phyloP scores from a whole-genome alignment of 2,329 filamentous ascomycete species.

The Aspergillus floridensis region DNA sequence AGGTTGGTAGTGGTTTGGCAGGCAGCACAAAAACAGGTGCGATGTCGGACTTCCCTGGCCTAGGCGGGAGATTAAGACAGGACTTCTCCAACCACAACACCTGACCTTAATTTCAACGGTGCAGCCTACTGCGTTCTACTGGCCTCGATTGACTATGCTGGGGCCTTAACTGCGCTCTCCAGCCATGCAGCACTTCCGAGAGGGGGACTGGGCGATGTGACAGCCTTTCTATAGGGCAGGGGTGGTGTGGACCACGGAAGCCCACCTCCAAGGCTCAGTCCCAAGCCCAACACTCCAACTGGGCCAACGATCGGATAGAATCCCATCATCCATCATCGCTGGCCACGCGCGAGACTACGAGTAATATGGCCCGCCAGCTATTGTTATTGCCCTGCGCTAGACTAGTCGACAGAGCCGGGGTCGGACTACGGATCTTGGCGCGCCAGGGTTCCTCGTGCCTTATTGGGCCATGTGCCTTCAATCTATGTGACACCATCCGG shows the following conservation, averaged over 20 bases:
- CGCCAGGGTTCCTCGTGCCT: conserved; percentile 3
- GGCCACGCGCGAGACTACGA: too few species aligned
- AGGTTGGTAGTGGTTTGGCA: too few species aligned
- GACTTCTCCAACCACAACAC: neutral
- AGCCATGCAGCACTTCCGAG: neutral
- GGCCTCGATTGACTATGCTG: neutral
- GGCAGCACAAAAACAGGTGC: neutral
- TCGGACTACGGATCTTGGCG: neutral
- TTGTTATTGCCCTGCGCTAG: neutral
- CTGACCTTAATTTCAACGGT: neutral
- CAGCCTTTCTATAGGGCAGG: neutral
- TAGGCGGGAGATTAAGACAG: neutral
- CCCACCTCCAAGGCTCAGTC: neutral
- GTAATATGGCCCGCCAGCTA: neutral
- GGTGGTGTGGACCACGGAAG: neutral
- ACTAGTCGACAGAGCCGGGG: neutral
- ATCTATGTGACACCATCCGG: conserved; percentile 4
- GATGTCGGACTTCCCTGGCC: neutral
- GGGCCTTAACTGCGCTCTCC: too few species aligned
- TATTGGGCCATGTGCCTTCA: conserved; percentile 6
- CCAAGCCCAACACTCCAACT: neutral
- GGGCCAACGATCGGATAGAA: neutral
- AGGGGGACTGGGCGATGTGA: neutral
- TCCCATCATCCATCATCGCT: neutral
- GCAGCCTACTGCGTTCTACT: neutral